phyloP scores from a whole-genome alignment of 805 yeast species.

The Priceomyces melissophilus region DNA sequence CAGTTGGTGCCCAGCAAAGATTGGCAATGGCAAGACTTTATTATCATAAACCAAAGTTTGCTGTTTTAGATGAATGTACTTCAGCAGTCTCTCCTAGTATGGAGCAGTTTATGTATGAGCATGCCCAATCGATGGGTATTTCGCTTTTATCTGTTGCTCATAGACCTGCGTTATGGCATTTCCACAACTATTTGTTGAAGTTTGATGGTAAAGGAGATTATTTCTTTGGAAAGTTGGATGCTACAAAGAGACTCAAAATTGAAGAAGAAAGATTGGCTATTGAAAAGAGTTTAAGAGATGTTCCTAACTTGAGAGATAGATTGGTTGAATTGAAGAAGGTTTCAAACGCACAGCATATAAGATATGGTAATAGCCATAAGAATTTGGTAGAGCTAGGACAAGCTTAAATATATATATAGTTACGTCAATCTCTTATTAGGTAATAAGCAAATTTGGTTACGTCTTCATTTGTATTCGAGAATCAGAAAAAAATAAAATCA shows the following conservation, averaged over 20 bases:
- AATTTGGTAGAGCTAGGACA: slow-evolving; percentile 21
- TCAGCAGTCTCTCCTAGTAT: slow-evolving; percentile 88
- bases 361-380: slow-evolving; percentile 27
- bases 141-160: slow-evolving; percentile 89
- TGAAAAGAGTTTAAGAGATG: slow-evolving; percentile 68
- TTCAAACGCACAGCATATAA: slow-evolving; percentile 39
- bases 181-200: slow-evolving; percentile 77
- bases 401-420: not conserved
- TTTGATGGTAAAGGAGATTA: slow-evolving; percentile 84
- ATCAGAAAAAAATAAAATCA: too few species aligned
- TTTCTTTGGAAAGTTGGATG: slow-evolving; percentile 59
- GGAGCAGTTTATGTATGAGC: slow-evolving; percentile 84
- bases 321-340: slow-evolving; percentile 61
- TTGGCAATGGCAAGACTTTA: slow-evolving; percentile 90
- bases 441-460: too few species aligned
- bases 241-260: slow-evolving; percentile 64
- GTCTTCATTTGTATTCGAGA: too few species aligned
- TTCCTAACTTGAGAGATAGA: slow-evolving; percentile 63
- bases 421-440: too few species aligned
- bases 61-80: slow-evolving; percentile 93
- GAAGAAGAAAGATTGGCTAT: slow-evolving; percentile 75
- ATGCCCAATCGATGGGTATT: slow-evolving; percentile 75
- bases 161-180: slow-evolving; percentile 88
- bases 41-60: slow-evolving; percentile 88
- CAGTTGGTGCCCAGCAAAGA: slow-evolving; percentile 90